Conservation (phyloP, 2,329 filamentous ascomycete genomes). For the Alternaria panax region DNA sequence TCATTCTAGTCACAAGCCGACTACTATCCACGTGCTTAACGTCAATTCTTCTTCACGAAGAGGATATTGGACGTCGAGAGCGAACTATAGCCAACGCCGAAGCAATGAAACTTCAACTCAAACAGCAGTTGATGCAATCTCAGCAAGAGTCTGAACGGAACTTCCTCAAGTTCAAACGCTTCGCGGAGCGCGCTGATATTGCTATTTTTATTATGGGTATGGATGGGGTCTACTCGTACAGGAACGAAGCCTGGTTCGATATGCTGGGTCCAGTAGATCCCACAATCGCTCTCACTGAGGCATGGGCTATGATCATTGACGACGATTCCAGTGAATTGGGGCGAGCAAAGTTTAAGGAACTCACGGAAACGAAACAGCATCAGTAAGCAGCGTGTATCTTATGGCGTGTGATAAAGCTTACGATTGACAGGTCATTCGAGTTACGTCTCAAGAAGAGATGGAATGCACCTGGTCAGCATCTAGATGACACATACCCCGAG, state of each 20-base stretch:
- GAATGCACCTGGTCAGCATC: constrained; percentile 27
- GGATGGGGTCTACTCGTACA: constrained; percentile 49
- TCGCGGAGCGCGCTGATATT: constrained; percentile 51
- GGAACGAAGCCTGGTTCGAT: constrained; percentile 51
- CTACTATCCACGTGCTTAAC: constrained; percentile 50
- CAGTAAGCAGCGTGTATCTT: constrained; percentile 14
- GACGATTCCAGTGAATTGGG: constrained; percentile 22
- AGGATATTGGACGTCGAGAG: constrained; percentile 48
- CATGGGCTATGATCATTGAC: constrained; percentile 29
- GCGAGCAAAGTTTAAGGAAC: constrained; percentile 21
- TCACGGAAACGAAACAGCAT: constrained; percentile 26
- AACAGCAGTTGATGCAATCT: constrained; percentile 40
- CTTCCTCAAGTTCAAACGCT: constrained; percentile 47
- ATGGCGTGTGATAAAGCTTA: not conserved
- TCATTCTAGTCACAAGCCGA: constrained; percentile 45
- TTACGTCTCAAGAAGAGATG: constrained; percentile 50
- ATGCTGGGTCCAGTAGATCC: constrained; percentile 34
- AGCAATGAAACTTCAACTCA: constrained; percentile 46
- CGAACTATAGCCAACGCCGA: constrained; percentile 43
- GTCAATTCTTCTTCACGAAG: constrained; percentile 50
- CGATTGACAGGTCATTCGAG: constrained; percentile 36
- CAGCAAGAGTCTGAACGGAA: constrained; percentile 43
- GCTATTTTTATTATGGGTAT: constrained; percentile 52
- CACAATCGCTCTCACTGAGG: constrained; percentile 23
- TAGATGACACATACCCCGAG: constrained; percentile 18